Conservation (phyloP, 768 basidiomycete species). For the Hydnum rufescens region DNA sequence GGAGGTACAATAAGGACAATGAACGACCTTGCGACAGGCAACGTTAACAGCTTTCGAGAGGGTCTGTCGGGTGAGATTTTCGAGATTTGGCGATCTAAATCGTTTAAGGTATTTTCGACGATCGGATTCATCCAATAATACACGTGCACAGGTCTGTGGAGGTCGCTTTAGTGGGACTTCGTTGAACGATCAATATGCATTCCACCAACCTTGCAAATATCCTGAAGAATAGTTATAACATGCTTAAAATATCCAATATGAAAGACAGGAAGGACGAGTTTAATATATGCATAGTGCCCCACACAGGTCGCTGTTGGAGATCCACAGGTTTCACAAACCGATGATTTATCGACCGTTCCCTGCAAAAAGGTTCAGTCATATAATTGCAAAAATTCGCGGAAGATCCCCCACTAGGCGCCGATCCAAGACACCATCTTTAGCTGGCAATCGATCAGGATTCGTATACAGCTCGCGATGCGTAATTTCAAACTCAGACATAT, state of each 20-base stretch:
- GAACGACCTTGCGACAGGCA: slow-evolving; percentile 70
- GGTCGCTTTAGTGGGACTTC: neutral
- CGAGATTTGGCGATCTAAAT: slow-evolving; percentile 79
- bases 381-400: neutral
- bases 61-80: slow-evolving; percentile 75
- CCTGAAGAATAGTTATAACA: slow-evolving; percentile 78
- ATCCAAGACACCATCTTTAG: slow-evolving; percentile 84
- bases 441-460: slow-evolving; percentile 60
- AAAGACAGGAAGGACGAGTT: slow-evolving; percentile 88
- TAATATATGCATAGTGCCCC: slow-evolving; percentile 98
- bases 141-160: slow-evolving; percentile 60
- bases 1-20: slow-evolving; percentile 84
- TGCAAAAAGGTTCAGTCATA: slow-evolving; percentile 16
- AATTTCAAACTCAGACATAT: slow-evolving; percentile 90
- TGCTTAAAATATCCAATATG: slow-evolving; percentile 98
- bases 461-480: slow-evolving; percentile 86
- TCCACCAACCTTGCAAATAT: slow-evolving; percentile 83
- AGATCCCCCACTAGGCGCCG: slow-evolving; percentile 50
- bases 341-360: slow-evolving; percentile 89
- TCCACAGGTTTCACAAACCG: slow-evolving; percentile 89
- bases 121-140: slow-evolving; percentile 74
- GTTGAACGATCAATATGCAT: neutral
- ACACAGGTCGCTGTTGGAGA: slow-evolving; percentile 85
- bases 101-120: slow-evolving; percentile 65
- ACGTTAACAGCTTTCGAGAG: slow-evolving; percentile 72